Conservation (phyloP, 768 basidiomycete species). For the Candolleomyces aberdarensis region DNA sequence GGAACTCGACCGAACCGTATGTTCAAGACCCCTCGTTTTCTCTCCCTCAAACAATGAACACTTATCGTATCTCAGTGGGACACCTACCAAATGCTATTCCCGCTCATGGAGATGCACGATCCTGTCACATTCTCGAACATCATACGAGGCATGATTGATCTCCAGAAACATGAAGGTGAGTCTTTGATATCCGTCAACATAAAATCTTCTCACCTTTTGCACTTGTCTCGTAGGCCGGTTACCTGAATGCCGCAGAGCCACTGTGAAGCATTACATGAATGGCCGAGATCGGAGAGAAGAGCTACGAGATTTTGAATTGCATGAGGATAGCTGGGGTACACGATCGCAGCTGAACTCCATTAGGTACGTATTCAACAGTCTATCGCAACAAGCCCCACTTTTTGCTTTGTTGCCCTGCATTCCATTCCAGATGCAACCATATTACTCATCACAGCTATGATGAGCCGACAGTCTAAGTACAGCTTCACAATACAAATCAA, state of each 20-base stretch:
- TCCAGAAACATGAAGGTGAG: constrained; percentile 61
- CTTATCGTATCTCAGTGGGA: constrained; percentile 46
- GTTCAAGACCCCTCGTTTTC: constrained; percentile 10
- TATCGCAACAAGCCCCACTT: too few relatives aligned
- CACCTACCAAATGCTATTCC: constrained; percentile 59
- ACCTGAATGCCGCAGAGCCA: constrained; percentile 61
- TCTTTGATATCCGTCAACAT: not conserved
- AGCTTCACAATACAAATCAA: too few relatives aligned
- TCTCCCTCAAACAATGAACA: not conserved
- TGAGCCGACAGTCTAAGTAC: too few relatives aligned
- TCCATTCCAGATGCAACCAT: too few relatives aligned
- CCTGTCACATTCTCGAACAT: constrained; percentile 56
- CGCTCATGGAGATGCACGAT: constrained; percentile 63
- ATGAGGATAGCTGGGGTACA: too few relatives aligned
- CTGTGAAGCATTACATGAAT: constrained; percentile 46
- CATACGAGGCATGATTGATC: constrained; percentile 64
- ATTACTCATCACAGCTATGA: too few relatives aligned
- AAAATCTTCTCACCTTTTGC: too few relatives aligned
- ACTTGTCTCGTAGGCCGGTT: constrained; percentile 47
- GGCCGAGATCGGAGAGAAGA: too few relatives aligned
- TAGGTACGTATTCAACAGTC: too few relatives aligned
- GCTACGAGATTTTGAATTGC: too few relatives aligned
- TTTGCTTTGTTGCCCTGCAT: too few relatives aligned
- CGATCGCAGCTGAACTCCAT: too few relatives aligned
- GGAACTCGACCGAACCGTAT: constrained; percentile 62